phyloP scores from a whole-genome alignment of 331 rosid species.

The Malus hybrid region DNA sequence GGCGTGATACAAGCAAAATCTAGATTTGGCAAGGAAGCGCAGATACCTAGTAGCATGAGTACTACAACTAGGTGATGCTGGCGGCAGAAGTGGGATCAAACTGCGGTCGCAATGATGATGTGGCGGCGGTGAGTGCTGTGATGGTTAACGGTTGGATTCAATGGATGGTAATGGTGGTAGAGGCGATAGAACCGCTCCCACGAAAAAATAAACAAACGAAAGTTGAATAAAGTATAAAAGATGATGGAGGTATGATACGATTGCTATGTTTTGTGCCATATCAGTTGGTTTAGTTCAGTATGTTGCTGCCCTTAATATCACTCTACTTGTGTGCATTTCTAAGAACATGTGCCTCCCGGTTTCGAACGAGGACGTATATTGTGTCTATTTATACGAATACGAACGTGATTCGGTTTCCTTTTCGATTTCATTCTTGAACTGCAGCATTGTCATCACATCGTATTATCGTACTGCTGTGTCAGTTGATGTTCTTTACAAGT shows the following conservation, averaged over 20 bases:
- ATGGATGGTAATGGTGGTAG: background rate
- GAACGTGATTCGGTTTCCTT: too few species aligned
- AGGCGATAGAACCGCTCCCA: background rate
- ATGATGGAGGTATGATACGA: background rate
- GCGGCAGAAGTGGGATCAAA: background rate
- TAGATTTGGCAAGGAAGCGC: conserved; percentile 20
- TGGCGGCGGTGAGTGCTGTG: background rate
- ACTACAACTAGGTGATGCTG: background rate
- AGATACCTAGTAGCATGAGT: background rate
- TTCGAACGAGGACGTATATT: background rate
- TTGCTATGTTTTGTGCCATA: background rate
- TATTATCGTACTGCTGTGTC: too few species aligned
- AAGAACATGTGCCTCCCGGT: too few species aligned
- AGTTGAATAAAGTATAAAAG: background rate
- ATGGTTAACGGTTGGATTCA: background rate
- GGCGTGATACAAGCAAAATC: conserved; percentile 92
- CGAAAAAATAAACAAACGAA: too few species aligned
- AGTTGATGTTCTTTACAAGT: too few species aligned
- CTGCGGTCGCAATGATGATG: background rate
- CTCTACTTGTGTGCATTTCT: background rate
- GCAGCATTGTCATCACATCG: too few species aligned
- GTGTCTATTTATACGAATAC: too few species aligned
- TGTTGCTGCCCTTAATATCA: background rate
- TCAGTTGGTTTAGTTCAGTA: too few species aligned
- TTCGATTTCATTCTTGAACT: too few species aligned